Evolutionary conservation across 163 green algal species (phyloP).

Genomic region (Chloromonas sp.): DNA sequence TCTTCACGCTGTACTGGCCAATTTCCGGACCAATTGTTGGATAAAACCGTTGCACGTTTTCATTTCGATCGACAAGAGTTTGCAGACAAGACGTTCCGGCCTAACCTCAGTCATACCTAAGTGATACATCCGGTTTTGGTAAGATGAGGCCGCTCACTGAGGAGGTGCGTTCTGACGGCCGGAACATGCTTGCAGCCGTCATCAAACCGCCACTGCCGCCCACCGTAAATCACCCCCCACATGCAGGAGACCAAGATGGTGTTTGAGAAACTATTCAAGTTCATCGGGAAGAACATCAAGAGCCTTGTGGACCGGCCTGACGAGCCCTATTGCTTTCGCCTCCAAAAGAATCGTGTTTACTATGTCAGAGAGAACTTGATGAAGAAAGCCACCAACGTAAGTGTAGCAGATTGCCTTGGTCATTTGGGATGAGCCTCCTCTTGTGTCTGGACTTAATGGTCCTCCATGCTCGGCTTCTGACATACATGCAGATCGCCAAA

Average conservation of each 20-base stretch:
- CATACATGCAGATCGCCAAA: constrained; percentile 57
- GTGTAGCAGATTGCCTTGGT: neutral
- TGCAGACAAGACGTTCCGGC: too few species aligned
- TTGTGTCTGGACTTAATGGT: neutral
- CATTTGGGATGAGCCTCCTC: neutral
- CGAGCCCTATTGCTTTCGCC: constrained; percentile 78
- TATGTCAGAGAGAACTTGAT: constrained; percentile 92
- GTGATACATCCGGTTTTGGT: too few species aligned
- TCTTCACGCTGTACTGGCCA: too few species aligned
- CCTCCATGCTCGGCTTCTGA: neutral
- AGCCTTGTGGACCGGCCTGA: constrained; percentile 77
- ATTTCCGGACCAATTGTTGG: too few species aligned
- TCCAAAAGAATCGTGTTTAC: constrained; percentile 92
- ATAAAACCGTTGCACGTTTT: too few species aligned
- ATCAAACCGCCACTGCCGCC: neutral
- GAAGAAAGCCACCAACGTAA: constrained; percentile 80
- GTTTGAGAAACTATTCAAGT: constrained; percentile 99
- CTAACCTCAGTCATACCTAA: too few species aligned
- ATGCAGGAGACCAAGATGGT: constrained; percentile 88
- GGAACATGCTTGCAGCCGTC: neutral
- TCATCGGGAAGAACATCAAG: constrained; percentile 95
- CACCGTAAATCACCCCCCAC: neutral
- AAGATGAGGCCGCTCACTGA: constrained; percentile 20
- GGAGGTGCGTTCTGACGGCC: neutral
- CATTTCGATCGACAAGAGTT: too few species aligned